A percentile compares a stretch with the other conserved stretches of the same genome.
Evolutionary conservation across 2,329 filamentous ascomycete species (phyloP).

Genomic region (Dryadomyces quercivorus): DNA sequence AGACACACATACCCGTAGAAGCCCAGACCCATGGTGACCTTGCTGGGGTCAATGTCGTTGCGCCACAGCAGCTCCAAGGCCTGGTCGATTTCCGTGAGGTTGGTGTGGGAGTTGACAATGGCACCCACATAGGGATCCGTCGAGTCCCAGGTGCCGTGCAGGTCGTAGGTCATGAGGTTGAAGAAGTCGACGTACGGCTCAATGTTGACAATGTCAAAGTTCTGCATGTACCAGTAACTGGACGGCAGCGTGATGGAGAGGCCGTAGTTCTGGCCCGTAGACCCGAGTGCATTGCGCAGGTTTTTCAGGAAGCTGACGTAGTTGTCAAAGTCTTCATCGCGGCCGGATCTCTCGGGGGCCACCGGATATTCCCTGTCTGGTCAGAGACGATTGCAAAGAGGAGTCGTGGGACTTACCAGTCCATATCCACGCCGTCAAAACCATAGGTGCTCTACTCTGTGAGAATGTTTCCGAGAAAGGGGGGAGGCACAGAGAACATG

Average conservation of each 20-base stretch:
- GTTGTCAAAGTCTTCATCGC: constrained; percentile 9
- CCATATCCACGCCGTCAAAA: constrained; percentile 10
- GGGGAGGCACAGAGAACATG: too few species aligned
- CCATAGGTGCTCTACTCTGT: neutral
- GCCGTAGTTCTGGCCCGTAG: neutral
- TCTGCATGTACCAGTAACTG: constrained; percentile 13
- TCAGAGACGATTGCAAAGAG: too few species aligned
- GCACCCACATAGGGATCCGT: constrained; percentile 14
- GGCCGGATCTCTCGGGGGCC: constrained; percentile 11
- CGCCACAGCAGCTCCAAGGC: constrained; percentile 34
- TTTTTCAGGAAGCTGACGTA: neutral
- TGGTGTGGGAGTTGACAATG: constrained; percentile 27
- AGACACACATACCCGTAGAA: constrained; percentile 29
- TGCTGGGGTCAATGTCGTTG: constrained; percentile 26
- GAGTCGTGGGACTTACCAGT: constrained; percentile 6
- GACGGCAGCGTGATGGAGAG: constrained; percentile 5
- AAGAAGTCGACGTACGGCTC: constrained; percentile 10
- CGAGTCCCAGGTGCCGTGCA: constrained; percentile 28
- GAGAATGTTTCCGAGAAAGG: too few species aligned
- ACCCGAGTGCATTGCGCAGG: neutral
- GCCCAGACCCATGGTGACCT: constrained; percentile 29
- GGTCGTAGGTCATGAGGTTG: constrained; percentile 21
- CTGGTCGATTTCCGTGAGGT: constrained; percentile 31
- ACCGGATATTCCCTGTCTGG: constrained; percentile 7
- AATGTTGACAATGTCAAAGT: constrained; percentile 14